Evolutionary conservation across 2,329 filamentous ascomycete genomes (phyloP).

Genomic region (Neofusicoccum cordaticola): DNA sequence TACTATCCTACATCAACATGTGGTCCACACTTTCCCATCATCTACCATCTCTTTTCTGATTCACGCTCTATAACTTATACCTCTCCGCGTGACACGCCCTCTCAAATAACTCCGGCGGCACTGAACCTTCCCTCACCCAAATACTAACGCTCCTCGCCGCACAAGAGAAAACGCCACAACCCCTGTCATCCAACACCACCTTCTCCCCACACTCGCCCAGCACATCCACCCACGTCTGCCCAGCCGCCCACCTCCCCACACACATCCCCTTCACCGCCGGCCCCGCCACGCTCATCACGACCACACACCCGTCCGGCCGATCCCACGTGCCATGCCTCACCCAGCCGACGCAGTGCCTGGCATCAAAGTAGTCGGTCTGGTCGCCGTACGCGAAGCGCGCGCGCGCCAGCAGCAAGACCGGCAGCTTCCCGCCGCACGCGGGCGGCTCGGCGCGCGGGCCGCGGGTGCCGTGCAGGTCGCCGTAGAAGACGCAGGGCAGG

Average conservation of each 20-base stretch:
- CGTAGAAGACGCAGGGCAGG: slow-evolving; percentile 68
- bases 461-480: slow-evolving; percentile 64
- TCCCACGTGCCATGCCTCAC: slow-evolving; percentile 50
- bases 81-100: not conserved
- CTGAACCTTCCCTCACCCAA: slow-evolving; percentile 53
- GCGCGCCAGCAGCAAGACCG: slow-evolving; percentile 60
- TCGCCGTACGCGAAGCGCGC: slow-evolving; percentile 66
- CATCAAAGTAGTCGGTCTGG: slow-evolving; percentile 63
- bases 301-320: slow-evolving; percentile 32
- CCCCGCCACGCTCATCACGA: slow-evolving; percentile 55
- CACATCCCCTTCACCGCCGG: slow-evolving; percentile 59
- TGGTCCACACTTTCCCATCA: not conserved
- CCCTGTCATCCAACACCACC: slow-evolving; percentile 58
- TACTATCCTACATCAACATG: too few relatives aligned
- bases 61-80: not conserved
- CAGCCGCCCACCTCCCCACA: slow-evolving; percentile 57
- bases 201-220: slow-evolving; percentile 53
- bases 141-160: slow-evolving; percentile 54
- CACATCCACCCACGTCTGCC: slow-evolving; percentile 64
- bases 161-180: slow-evolving; percentile 59
- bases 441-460: slow-evolving; percentile 53
- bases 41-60: too few relatives aligned
- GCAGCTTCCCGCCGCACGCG: slow-evolving; percentile 54
- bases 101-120: slow-evolving; percentile 30
- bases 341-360: slow-evolving; percentile 60